phyloP scores from a whole-genome alignment of 176 grass and related monocot genomes.

The Musa itinerans region DNA sequence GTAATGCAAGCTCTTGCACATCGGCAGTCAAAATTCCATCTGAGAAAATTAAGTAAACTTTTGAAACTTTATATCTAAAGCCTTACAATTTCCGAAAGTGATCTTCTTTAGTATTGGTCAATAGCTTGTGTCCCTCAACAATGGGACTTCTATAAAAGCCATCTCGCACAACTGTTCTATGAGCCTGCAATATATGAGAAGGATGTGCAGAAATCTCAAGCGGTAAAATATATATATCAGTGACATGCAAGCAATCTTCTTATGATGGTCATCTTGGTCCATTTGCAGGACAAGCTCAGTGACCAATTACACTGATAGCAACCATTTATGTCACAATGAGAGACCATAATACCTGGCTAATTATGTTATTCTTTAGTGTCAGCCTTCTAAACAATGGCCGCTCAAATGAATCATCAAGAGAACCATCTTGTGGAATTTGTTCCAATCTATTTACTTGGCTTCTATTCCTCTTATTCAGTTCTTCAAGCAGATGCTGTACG shows the following conservation, averaged over 20 bases:
- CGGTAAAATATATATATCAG: neutral
- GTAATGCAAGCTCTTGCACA: neutral
- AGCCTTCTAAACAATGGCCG: constrained; percentile 26
- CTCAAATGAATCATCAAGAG: constrained; percentile 16
- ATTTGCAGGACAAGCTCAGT: too few species aligned
- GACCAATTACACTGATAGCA: neutral
- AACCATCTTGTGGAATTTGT: constrained; percentile 24
- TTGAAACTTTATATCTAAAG: constrained; percentile 3
- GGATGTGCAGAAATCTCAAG: neutral
- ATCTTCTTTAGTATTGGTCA: constrained; percentile 8
- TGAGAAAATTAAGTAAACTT: neutral
- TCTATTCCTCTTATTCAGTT: constrained; percentile 31
- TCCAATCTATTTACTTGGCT: constrained; percentile 15
- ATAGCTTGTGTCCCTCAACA: constrained; percentile 15
- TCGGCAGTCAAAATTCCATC: too few species aligned
- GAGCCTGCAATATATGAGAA: constrained; percentile 9
- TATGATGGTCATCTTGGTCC: neutral
- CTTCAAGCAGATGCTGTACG: constrained; percentile 27
- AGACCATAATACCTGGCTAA: constrained; percentile 20
- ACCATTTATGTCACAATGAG: too few species aligned
- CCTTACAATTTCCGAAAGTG: constrained; percentile 38
- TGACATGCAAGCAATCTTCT: neutral
- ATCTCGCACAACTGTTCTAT: constrained; percentile 2
- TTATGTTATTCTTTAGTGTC: neutral
- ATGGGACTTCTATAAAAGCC: neutral